Evolutionary conservation across 495 filamentous ascomycete genomes (phyloP).

Genomic region (Aspergillus homomorphus): DNA sequence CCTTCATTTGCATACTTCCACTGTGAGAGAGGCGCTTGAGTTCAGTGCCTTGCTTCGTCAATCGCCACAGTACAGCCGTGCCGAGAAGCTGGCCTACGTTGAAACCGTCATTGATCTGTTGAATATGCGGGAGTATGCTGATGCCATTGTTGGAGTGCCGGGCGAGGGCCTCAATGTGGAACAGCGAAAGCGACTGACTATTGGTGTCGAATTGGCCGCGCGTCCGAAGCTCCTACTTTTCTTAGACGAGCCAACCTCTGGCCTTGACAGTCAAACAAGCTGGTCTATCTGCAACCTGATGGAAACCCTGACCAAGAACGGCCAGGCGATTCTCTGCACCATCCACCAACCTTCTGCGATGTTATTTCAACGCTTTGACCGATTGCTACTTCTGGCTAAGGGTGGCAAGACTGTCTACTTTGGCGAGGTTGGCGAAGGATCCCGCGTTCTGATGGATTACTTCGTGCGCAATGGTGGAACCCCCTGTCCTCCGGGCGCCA

Average conservation of each 20-base stretch:
- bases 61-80: conserved; percentile 43
- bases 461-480: conserved; percentile 71
- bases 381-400: conserved; percentile 71
- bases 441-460: conserved; percentile 64
- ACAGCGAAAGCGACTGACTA: conserved; percentile 83
- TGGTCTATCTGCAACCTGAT: conserved; percentile 80
- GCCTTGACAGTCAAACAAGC: conserved; percentile 78
- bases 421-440: conserved; percentile 76
- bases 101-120: conserved; percentile 49
- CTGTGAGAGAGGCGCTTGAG: conserved; percentile 75
- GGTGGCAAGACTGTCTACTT: conserved; percentile 86
- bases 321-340: conserved; percentile 89
- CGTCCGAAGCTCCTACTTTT: conserved; percentile 86
- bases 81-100: conserved; percentile 50
- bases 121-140: conserved; percentile 43
- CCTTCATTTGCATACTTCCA: conserved; percentile 80
- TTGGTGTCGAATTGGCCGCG: conserved; percentile 86
- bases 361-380: conserved; percentile 88
- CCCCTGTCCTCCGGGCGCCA: conserved; percentile 62
- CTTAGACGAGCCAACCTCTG: conserved; percentile 81
- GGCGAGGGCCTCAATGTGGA: conserved; percentile 79
- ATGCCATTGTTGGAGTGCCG: conserved; percentile 42
- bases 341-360: conserved; percentile 94
- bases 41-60: conserved; percentile 87
- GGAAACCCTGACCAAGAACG: conserved; percentile 76